Base-by-base conservation (phyloP, 148 eudicot genomes). In the Rhododendron ovatum region DNA sequence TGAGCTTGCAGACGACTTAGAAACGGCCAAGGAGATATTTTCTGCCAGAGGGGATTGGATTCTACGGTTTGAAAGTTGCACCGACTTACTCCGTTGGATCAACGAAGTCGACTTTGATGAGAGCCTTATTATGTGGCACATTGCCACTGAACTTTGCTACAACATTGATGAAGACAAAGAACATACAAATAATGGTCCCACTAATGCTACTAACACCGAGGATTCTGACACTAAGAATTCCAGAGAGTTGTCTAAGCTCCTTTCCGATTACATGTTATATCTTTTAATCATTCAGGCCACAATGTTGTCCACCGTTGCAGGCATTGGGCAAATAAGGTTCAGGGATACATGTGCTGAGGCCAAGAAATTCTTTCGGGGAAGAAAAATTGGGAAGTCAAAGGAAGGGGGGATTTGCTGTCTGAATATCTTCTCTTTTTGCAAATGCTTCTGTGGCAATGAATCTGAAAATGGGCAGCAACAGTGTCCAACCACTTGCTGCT, bases 271-370 rank as follows among this genome's bases (percentile, higher is more conserved):
- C 79, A 80, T 85, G 84, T 7, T 85, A 22, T 89, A 89, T 81
- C 88, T 90, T 69, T 86, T 92, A 26, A 81, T 90, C n/a, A 86
- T 80, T 81, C 86, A 87, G 81, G 89, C 89, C 20, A 80, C 82
- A 15, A 84, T 91, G 88, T 83, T 91, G 84, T 81, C 90, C 6
- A 81, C 86, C 0, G 90, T 88, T 6, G 86, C 89, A 57, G 91
- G 91, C 11, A 88, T 89, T 30, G 92, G 88, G 18, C 87, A 84
- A 85, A 90, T 84, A 6, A 86, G 92, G 74, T 88, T 89, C 73
- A 75, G 87, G 4, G 92, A 92, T 69, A 88, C 92, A 0, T 88
- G 88, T 86, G 94, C 89, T 1, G 91, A 90, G 85, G 87, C 88
- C 37, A 86, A 76, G 14, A 81, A 87, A 61, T 89, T 89, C 82